Percentiles rank a stretch among this genome's conserved stretches.
These are phyloP conservation scores for Pezicula neosporulosa DNA, from an alignment of 2,329 filamentous ascomycete species.

Conservation along the genomic window DNA sequence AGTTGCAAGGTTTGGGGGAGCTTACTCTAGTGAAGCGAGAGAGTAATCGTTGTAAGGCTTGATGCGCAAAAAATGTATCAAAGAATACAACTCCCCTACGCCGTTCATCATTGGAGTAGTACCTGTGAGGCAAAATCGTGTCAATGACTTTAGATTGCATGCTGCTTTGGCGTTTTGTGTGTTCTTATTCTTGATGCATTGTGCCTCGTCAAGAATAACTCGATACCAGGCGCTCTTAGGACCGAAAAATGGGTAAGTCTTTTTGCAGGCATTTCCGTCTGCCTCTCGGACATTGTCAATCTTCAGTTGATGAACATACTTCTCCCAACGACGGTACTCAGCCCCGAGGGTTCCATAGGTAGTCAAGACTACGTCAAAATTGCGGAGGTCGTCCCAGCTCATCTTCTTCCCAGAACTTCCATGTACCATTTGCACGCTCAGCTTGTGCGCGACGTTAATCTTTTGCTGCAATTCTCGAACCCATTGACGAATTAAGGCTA, in stretches of 20 bases:
- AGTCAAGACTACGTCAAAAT: constrained; percentile 73
- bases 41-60: constrained; percentile 66
- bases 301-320: constrained; percentile 29
- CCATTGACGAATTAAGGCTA: constrained; percentile 82
- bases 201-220: constrained; percentile 75
- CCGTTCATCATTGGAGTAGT: constrained; percentile 91
- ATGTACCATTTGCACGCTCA: constrained; percentile 70
- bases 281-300: constrained; percentile 26
- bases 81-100: constrained; percentile 71
- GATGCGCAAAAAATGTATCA: constrained; percentile 75
- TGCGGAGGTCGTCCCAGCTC: constrained; percentile 58
- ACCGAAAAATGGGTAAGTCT: constrained; percentile 47
- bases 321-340: constrained; percentile 61
- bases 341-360: constrained; percentile 71
- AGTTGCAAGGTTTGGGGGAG: constrained; percentile 9
- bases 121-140: constrained; percentile 74
- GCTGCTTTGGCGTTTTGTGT: constrained; percentile 61
- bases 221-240: constrained; percentile 60
- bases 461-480: constrained; percentile 73
- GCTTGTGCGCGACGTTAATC: constrained; percentile 52
- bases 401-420: constrained; percentile 47
- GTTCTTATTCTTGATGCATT: constrained; percentile 73
- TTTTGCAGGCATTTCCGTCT: constrained; percentile 31
- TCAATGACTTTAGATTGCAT: constrained; percentile 52
- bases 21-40: constrained; percentile 55